Percentiles rank a stretch among this genome's conserved stretches.
These are phyloP conservation scores for Talaromyces trachyspermus DNA, from an alignment of 495 filamentous ascomycete genomes.

Conservation along the genomic window DNA sequence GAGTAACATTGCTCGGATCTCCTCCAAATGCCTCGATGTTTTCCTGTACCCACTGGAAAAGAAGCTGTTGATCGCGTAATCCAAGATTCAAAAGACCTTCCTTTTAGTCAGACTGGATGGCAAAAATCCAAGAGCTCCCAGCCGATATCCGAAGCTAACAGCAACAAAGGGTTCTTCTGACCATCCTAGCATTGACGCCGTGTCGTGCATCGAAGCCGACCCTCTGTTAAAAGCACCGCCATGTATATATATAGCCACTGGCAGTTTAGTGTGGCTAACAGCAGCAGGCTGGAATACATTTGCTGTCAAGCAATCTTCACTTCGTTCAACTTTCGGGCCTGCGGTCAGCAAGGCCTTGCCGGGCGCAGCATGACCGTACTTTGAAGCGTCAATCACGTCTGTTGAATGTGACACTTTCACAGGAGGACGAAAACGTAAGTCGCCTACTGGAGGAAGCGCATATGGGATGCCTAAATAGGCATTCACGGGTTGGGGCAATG, in stretches of 20 bases:
- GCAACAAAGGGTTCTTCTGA: constrained; percentile 47
- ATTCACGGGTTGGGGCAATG: constrained; percentile 38
- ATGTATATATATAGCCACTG: constrained; percentile 62
- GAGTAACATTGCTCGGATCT: constrained; percentile 51
- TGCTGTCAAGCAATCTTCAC: constrained; percentile 50
- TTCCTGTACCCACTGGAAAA: constrained; percentile 53
- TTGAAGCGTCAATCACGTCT: constrained; percentile 1
- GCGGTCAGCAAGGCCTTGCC: background rate
- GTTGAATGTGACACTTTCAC: background rate
- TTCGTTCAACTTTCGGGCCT: constrained; percentile 5
- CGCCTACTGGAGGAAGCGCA: constrained; percentile 29
- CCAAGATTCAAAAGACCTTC: constrained; percentile 51
- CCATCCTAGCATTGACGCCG: background rate
- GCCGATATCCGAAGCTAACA: constrained; percentile 51
- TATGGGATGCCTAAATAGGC: constrained; percentile 44
- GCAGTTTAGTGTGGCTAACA: constrained; percentile 28
- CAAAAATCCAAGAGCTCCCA: constrained; percentile 48
- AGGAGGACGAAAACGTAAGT: constrained; percentile 11
- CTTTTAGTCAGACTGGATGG: constrained; percentile 19
- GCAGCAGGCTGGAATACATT: constrained; percentile 41
- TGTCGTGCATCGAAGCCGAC: constrained; percentile 22
- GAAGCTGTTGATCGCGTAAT: constrained; percentile 46
- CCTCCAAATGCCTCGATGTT: constrained; percentile 49
- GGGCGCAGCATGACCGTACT: constrained; percentile 24
- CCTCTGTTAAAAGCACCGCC: constrained; percentile 54